Conservation (phyloP, 2,329 filamentous ascomycete genomes). For the Penicillium concentricum region DNA sequence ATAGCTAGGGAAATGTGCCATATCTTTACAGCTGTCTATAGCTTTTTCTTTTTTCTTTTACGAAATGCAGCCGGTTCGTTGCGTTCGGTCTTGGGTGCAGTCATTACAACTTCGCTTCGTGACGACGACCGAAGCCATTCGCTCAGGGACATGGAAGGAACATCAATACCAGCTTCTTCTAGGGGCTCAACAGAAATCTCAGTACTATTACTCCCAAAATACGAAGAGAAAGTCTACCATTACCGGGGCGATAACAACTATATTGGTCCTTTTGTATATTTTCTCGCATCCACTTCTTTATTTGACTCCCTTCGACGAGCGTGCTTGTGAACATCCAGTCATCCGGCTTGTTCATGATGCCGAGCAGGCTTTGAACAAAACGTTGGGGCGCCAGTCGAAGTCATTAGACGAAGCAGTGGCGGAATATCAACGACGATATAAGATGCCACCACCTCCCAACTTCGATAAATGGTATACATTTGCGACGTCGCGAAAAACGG, state of each 20-base stretch:
- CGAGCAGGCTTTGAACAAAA: neutral
- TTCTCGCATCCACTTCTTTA: neutral
- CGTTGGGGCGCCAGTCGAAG: constrained; percentile 8
- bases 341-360: neutral
- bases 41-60: no score
- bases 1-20: neutral
- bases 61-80: neutral
- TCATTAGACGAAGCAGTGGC: constrained; percentile 10
- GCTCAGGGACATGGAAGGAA: neutral
- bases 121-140: neutral
- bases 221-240: neutral
- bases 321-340: neutral
- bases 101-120: neutral
- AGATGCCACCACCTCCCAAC: constrained; percentile 13
- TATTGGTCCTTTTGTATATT: neutral
- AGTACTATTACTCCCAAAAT: neutral
- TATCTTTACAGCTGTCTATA: neutral
- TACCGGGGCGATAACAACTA: neutral
- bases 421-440: constrained; percentile 15
- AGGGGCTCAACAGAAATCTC: neutral
- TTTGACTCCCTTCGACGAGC: neutral
- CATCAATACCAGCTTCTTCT: constrained; percentile 3
- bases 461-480: constrained; percentile 16
- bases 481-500: constrained; percentile 4
- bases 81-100: neutral